Conservation (phyloP, 768 basidiomycete species). For the Lanmaoa pseudosensibilis region DNA sequence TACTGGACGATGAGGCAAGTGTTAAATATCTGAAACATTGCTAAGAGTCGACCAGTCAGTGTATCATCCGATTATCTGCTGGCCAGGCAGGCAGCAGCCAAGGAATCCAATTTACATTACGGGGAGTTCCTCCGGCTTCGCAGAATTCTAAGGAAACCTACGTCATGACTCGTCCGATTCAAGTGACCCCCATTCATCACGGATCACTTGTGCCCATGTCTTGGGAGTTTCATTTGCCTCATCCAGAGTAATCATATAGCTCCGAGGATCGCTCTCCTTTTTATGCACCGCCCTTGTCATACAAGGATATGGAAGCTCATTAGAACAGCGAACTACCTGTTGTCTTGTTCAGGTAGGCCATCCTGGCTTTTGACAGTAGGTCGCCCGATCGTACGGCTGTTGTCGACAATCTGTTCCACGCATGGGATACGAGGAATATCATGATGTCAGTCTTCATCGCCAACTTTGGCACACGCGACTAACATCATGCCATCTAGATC, state of each 20-base stretch:
- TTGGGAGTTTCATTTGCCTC: background rate
- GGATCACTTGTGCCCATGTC: background rate
- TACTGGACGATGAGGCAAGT: background rate
- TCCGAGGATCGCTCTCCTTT: constrained; percentile 6
- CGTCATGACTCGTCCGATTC: constrained; percentile 4
- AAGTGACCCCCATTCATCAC: background rate
- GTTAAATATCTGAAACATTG: background rate
- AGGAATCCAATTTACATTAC: background rate
- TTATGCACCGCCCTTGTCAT: constrained; percentile 7
- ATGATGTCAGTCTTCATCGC: constrained; percentile 9
- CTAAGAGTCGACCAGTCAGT: background rate
- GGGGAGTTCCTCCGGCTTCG: background rate
- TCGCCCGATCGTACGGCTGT: background rate
- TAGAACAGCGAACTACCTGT: background rate
- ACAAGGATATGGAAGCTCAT: constrained; percentile 2
- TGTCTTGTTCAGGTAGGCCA: background rate
- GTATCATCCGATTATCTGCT: background rate
- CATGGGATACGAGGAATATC: background rate
- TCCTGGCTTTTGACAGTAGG: background rate
- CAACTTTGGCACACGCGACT: constrained; percentile 12
- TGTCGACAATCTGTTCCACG: background rate
- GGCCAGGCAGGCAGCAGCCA: background rate
- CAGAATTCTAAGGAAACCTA: background rate
- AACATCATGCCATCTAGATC: constrained; percentile 9
- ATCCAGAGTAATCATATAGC: background rate